Percentiles rank a stretch among this genome's conserved stretches.
These are phyloP conservation scores for Aspergillus funiculosus DNA, from an alignment of 495 filamentous ascomycete genomes.

Conservation along the genomic window DNA sequence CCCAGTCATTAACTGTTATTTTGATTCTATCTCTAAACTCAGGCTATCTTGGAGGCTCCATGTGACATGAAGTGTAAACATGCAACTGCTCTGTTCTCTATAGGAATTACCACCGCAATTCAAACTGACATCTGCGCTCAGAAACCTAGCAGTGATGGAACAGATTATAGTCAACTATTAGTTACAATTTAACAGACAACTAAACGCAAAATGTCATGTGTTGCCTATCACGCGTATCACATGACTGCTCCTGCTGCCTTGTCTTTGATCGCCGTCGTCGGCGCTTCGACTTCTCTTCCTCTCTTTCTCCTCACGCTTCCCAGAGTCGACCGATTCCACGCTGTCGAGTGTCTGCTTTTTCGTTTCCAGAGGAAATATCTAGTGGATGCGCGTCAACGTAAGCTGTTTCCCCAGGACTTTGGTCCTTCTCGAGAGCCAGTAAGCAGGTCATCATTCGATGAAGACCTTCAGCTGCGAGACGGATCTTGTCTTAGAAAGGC, in stretches of 20 bases:
- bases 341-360: constrained; percentile 23
- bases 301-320: constrained; percentile 28
- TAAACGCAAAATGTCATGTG: no score
- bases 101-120: no score
- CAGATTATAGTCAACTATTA: no score
- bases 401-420: constrained; percentile 20
- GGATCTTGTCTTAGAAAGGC: constrained; percentile 26
- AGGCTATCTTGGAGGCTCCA: no score
- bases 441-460: constrained; percentile 14
- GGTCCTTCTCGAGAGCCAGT: constrained; percentile 13
- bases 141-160: no score
- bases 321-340: constrained; percentile 35
- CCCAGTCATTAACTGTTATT: no score
- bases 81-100: no score
- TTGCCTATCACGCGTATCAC: constrained; percentile 15
- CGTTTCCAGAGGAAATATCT: constrained; percentile 10
- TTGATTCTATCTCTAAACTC: no score
- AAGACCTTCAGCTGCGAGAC: constrained; percentile 20
- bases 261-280: constrained; percentile 4
- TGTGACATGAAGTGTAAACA: no score
- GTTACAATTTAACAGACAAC: no score
- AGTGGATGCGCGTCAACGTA: constrained; percentile 30
- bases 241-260: constrained; percentile 13
- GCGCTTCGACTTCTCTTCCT: constrained; percentile 18
- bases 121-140: no score